Conservation (phyloP, 441 rosid genomes). For the Arabidopsis hybrid region DNA sequence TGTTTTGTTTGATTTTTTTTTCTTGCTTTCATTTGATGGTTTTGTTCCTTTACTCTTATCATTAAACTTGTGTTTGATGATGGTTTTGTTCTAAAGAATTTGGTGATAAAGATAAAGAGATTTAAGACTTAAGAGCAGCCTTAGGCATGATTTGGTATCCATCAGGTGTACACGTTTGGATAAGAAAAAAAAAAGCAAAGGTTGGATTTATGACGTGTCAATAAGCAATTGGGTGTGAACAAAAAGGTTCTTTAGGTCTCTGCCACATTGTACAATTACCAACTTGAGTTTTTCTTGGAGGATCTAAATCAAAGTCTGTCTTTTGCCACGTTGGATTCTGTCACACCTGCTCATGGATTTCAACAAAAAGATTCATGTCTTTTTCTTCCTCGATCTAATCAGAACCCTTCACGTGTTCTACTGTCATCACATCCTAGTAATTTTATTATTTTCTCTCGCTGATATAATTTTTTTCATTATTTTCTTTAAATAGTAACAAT, state of each 20-base stretch:
- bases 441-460: background rate
- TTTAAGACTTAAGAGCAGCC: background rate
- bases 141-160: slow-evolving; percentile 4
- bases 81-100: too few relatives aligned
- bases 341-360: slow-evolving; percentile 33
- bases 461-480: background rate
- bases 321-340: slow-evolving; percentile 36
- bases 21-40: too few relatives aligned
- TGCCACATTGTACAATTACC: slow-evolving; percentile 31
- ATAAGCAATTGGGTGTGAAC: background rate
- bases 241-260: slow-evolving; percentile 17
- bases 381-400: slow-evolving; percentile 24
- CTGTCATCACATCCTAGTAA: background rate
- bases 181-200: slow-evolving; percentile 18
- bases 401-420: slow-evolving; percentile 29
- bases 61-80: too few relatives aligned
- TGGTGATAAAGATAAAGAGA: background rate
- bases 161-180: slow-evolving; percentile 28
- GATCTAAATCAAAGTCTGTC: slow-evolving; percentile 38
- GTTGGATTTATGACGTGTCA: slow-evolving; percentile 20
- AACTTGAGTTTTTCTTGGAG: slow-evolving; percentile 12
- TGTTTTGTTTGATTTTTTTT: too few relatives aligned
- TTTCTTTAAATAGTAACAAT: too few relatives aligned
- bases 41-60: too few relatives aligned
- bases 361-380: slow-evolving; percentile 24